These are phyloP conservation scores for Alnus rubra DNA, from an alignment of 306 rosid genomes.

Conservation along the genomic window DNA sequence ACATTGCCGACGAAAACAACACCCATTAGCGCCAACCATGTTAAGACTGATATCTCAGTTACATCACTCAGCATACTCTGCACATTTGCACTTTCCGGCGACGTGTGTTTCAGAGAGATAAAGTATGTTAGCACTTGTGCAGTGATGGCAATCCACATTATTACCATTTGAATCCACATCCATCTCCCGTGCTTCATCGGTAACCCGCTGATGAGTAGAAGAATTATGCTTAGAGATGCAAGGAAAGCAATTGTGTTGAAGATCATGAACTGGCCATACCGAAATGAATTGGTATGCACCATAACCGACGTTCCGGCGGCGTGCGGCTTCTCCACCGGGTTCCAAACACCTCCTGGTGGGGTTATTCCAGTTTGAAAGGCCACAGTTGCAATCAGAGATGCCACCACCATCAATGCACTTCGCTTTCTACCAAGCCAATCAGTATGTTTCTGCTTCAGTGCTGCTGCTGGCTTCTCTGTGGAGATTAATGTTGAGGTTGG, in stretches of 20 bases:
- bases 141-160: constrained; percentile 39
- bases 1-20: constrained; percentile 24
- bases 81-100: constrained; percentile 8
- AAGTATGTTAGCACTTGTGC: constrained; percentile 24
- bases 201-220: constrained; percentile 35
- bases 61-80: constrained; percentile 8
- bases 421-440: constrained; percentile 39
- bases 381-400: constrained; percentile 36
- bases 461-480: constrained; percentile 15
- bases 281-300: background rate
- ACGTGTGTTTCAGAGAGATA: constrained; percentile 14
- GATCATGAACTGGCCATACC: constrained; percentile 25
- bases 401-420: constrained; percentile 37
- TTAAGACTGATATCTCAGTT: constrained; percentile 27
- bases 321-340: constrained; percentile 3
- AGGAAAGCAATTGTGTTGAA: constrained; percentile 29
- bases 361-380: constrained; percentile 31
- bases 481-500: constrained; percentile 14
- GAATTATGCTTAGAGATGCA: constrained; percentile 32
- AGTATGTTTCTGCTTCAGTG: background rate
- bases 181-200: constrained; percentile 23
- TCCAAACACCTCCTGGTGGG: constrained; percentile 40
- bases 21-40: constrained; percentile 29
- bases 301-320: constrained; percentile 36
- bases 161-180: constrained; percentile 41